Base-by-base conservation (phyloP, 2,329 filamentous ascomycete species). In the Diaporthe citrichinensis region DNA sequence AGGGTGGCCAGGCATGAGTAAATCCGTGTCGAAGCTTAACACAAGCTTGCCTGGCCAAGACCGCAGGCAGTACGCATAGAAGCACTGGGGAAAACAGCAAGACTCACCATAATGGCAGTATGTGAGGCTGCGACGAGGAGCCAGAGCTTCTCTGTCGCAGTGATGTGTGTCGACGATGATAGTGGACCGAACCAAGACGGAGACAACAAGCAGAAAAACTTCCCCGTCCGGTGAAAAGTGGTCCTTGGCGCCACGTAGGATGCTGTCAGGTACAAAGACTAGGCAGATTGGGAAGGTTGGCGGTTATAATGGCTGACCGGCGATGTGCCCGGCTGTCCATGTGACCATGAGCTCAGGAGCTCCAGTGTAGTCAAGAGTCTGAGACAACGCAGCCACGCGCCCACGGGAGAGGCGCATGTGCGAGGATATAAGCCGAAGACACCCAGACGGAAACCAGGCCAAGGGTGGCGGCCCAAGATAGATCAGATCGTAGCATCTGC, bases 61-160 rank as follows among this genome's bases (percentile, higher is more conserved):
- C 46, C 14, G 44, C n/a, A 51, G 34, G 49, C 49, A 34, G 57
- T 34, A 31, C n/a, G 39, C 46, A 41, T 4, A 28, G 10, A 17
- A 57, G 15, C 5, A 39, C 9, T 23, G 57, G 15, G 20, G n/a
- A 23, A 20, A 57, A 41, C 36, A 73, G 23, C n/a, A 14, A 14
- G n/a, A 59, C 79, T 77, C 73, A 81, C 81, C 81, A 78, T 78
- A 20, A 49, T 68, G 76, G 20, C 9, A 39, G 17, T 39, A 34
- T 53, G 44, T 51, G 62, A 53, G 34, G 76, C 76, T 71, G 76
- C 73, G 62, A 75, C 74, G 57, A 75, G 73, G 69, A 75, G 76
- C 76, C 39, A 57, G 34, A 46, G 69, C 76, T 67, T 73, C 73
- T 49, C 73, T 67, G 34, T 17, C 73, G 73, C 73, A 46, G 46